Evolutionary conservation across 805 yeast genomes (phyloP).

Genomic region (Schwanniomyces yamadae): DNA sequence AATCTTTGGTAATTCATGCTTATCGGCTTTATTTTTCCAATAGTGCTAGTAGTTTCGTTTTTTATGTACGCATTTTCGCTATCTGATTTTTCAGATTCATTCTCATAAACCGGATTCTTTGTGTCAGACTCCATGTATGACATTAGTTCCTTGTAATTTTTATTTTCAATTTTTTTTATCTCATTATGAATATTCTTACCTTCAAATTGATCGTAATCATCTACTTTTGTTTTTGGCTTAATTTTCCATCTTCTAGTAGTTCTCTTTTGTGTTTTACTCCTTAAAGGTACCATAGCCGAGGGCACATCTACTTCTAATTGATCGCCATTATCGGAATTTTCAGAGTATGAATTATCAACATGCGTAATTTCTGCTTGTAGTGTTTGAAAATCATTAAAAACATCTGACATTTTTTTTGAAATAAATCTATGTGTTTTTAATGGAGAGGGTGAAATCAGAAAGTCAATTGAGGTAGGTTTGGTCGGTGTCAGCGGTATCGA

Average conservation of each 20-base stretch:
- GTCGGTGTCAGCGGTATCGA: constrained; percentile 12
- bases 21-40: constrained; percentile 28
- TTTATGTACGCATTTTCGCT: constrained; percentile 9
- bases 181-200: constrained; percentile 43
- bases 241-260: constrained; percentile 52
- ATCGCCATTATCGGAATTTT: constrained; percentile 12
- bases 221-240: constrained; percentile 33
- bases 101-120: too few species aligned
- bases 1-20: constrained; percentile 53
- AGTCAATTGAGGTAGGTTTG: constrained; percentile 14
- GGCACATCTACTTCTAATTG: constrained; percentile 8
- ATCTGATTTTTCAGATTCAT: constrained; percentile 12
- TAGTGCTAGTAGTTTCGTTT: constrained; percentile 5
- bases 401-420: constrained; percentile 37
- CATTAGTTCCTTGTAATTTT: constrained; percentile 17
- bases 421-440: constrained; percentile 34
- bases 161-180: constrained; percentile 33
- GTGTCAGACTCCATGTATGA: constrained; percentile 20
- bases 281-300: constrained; percentile 21
- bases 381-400: constrained; percentile 46
- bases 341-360: constrained; percentile 9
- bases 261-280: constrained; percentile 49
- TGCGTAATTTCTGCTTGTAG: constrained; percentile 20
- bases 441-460: constrained; percentile 49
- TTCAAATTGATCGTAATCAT: constrained; percentile 28